A percentile compares a stretch with the other conserved stretches of the same genome.
Conservation (phyloP, 257 asterid species). For the Nyctanthes arbortristis region DNA sequence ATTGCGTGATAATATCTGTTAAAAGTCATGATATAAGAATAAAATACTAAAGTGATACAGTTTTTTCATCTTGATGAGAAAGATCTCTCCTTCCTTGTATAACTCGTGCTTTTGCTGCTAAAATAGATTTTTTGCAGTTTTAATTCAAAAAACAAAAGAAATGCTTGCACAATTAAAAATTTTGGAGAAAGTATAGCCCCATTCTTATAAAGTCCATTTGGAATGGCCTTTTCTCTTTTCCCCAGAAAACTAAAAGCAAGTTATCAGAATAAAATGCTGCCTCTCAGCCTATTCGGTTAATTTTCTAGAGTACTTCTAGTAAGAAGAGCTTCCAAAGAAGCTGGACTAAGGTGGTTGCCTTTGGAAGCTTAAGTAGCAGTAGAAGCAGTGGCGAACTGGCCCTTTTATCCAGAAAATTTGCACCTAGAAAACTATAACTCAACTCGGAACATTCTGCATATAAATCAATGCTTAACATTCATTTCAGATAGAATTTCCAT, state of each 20-base stretch:
- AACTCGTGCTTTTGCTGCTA: neutral
- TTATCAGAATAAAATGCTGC: too few species aligned
- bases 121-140: neutral
- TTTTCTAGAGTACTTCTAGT: too few species aligned
- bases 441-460: neutral
- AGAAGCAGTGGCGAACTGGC: too few species aligned
- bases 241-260: too few species aligned
- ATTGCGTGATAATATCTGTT: slow-evolving; percentile 5
- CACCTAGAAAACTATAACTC: neutral
- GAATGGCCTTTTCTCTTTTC: too few species aligned
- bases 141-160: neutral
- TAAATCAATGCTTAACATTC: neutral
- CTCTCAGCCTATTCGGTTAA: too few species aligned
- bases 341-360: too few species aligned
- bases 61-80: neutral
- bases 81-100: too few species aligned
- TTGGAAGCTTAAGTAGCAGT: too few species aligned
- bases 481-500: neutral
- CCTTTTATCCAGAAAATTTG: too few species aligned
- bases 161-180: neutral
- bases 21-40: neutral
- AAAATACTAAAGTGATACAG: neutral
- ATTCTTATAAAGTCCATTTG: too few species aligned
- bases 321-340: too few species aligned
- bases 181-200: neutral